Evolutionary conservation across 441 rosid species (phyloP).

Genomic region (Bruguiera hainesii): DNA sequence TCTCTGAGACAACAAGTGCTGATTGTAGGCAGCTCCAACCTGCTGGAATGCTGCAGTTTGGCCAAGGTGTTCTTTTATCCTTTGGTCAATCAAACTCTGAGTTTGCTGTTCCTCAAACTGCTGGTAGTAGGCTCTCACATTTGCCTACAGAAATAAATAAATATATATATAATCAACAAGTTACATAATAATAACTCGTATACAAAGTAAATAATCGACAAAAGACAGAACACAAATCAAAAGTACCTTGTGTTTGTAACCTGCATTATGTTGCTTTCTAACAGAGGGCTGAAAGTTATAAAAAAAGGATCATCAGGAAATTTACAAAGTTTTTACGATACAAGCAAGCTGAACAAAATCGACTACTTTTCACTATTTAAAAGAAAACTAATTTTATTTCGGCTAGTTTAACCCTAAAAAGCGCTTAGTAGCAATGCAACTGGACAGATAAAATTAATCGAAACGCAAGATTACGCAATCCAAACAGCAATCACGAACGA

Average conservation of each 20-base stretch:
- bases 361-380: no score
- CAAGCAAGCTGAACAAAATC: no score
- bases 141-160: slow-evolving; percentile 46
- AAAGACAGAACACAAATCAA: slow-evolving; percentile 3
- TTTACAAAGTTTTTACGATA: neutral
- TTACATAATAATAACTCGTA: neutral
- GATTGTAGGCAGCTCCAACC: slow-evolving; percentile 89
- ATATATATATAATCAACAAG: neutral
- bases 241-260: slow-evolving; percentile 92
- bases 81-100: slow-evolving; percentile 89
- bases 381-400: no score
- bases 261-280: slow-evolving; percentile 98
- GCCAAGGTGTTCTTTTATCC: slow-evolving; percentile 92
- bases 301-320: slow-evolving; percentile 9
- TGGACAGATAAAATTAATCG: neutral
- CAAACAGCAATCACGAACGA: neutral
- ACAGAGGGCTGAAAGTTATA: slow-evolving; percentile 75
- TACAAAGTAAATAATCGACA: neutral
- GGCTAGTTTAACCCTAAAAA: neutral
- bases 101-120: slow-evolving; percentile 98
- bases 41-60: slow-evolving; percentile 82
- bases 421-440: neutral
- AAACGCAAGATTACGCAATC: neutral
- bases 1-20: slow-evolving; percentile 66
- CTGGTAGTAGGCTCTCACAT: slow-evolving; percentile 86